Evolutionary conservation across 129 eudicot genomes (phyloP).

Genomic region (Arctium lappa): DNA sequence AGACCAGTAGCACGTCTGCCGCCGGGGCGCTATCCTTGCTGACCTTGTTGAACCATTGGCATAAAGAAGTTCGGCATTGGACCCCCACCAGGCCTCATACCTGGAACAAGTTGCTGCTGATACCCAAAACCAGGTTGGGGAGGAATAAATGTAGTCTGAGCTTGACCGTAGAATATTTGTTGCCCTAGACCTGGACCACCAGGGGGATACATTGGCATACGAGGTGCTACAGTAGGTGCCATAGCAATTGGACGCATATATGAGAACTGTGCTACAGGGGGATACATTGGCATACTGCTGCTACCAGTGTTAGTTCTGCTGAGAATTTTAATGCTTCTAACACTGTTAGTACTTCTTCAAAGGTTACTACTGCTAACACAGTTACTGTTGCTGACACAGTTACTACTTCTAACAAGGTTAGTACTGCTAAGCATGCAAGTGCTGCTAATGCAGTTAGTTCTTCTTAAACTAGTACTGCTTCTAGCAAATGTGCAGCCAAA

Average conservation of each 20-base stretch:
- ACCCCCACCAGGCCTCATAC: conserved; percentile 72
- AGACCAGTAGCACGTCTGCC: conserved; percentile 53
- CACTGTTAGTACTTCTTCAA: too few relatives aligned
- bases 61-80: conserved; percentile 70
- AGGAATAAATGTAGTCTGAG: conserved; percentile 75
- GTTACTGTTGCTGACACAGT: too few relatives aligned
- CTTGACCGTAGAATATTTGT: conserved; percentile 80
- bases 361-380: too few relatives aligned
- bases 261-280: conserved; percentile 82
- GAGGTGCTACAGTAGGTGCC: conserved; percentile 67
- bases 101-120: conserved; percentile 90
- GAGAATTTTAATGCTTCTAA: too few relatives aligned
- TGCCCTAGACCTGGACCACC: conserved; percentile 91
- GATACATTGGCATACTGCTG: too few relatives aligned
- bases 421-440: too few relatives aligned
- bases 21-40: conserved; percentile 73
- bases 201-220: conserved; percentile 88
- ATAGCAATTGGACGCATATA: conserved; percentile 79
- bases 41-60: conserved; percentile 82
- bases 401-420: too few relatives aligned
- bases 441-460: too few relatives aligned
- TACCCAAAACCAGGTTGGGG: conserved; percentile 90
- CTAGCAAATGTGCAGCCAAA: too few relatives aligned
- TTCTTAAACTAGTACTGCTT: too few relatives aligned
- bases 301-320: too few relatives aligned